These are phyloP conservation scores for Psophocarpus tetragonolobus DNA, from an alignment of 306 rosid species.

Conservation along the genomic window DNA sequence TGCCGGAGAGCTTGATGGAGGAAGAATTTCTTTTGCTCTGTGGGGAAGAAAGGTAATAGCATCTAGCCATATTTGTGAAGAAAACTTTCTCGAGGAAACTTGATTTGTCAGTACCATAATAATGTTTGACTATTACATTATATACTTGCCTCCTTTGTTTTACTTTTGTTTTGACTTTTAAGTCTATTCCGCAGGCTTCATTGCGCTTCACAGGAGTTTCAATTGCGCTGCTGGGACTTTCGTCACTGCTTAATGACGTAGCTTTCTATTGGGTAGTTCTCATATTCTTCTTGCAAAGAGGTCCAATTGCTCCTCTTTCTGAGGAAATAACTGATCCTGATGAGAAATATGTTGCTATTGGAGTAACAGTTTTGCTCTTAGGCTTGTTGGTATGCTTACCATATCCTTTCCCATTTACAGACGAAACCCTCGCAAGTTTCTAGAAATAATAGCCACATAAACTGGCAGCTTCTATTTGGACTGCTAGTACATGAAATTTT, in stretches of 20 bases:
- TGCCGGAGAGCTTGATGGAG: slow-evolving; percentile 98
- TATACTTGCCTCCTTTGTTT: not conserved
- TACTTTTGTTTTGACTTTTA: not conserved
- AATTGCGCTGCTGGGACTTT: slow-evolving; percentile 74
- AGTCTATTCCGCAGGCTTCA: slow-evolving; percentile 64
- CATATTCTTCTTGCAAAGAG: slow-evolving; percentile 90
- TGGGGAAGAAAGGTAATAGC: slow-evolving; percentile 97
- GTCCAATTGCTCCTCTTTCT: slow-evolving; percentile 93
- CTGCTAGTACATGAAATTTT: slow-evolving; percentile 24
- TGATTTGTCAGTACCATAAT: not conserved
- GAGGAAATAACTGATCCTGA: slow-evolving; percentile 92
- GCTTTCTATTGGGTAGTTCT: slow-evolving; percentile 97
- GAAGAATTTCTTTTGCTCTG: slow-evolving; percentile 80
- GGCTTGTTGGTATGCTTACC: slow-evolving; percentile 96
- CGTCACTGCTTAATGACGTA: slow-evolving; percentile 81
- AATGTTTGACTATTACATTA: not conserved
- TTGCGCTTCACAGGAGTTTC: slow-evolving; percentile 74
- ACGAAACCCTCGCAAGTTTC: slow-evolving; percentile 59
- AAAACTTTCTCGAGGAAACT: slow-evolving; percentile 16
- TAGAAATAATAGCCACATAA: slow-evolving; percentile 34
- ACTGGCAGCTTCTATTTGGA: slow-evolving; percentile 15
- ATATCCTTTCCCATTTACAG: slow-evolving; percentile 85
- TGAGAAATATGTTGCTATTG: slow-evolving; percentile 73
- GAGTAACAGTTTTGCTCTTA: slow-evolving; percentile 74
- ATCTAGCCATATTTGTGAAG: slow-evolving; percentile 5